A percentile compares a stretch with the other conserved stretches of the same genome.
Evolutionary conservation across 176 grass and related monocot genomes (phyloP).

Genomic region (Poa pratensis): DNA sequence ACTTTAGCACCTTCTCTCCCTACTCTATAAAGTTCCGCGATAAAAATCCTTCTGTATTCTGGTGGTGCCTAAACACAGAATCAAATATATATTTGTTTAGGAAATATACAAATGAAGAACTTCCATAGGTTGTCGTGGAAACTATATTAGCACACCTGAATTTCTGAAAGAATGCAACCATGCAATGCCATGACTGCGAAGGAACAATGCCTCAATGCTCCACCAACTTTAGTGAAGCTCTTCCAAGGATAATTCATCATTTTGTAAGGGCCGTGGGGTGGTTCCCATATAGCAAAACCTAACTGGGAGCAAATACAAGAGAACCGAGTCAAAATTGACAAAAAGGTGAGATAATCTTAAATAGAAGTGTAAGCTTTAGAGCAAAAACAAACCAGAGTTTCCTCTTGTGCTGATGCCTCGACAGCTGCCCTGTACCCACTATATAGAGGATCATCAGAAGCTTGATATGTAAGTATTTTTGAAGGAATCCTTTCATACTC

Average conservation of each 20-base stretch:
- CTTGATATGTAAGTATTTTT: constrained; percentile 95
- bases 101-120: not conserved
- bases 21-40: constrained; percentile 70
- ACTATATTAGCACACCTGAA: constrained; percentile 67
- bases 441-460: constrained; percentile 91
- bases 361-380: constrained; percentile 36
- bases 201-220: constrained; percentile 89
- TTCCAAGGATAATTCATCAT: constrained; percentile 88
- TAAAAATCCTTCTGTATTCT: constrained; percentile 79
- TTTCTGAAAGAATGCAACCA: constrained; percentile 98
- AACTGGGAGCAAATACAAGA: constrained; percentile 55
- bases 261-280: constrained; percentile 92
- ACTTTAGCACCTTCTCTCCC: constrained; percentile 81
- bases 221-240: constrained; percentile 80
- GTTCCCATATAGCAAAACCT: constrained; percentile 94
- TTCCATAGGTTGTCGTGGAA: constrained; percentile 4
- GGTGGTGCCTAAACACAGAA: constrained; percentile 71
- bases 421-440: constrained; percentile 89
- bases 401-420: constrained; percentile 78
- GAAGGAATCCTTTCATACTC: constrained; percentile 92
- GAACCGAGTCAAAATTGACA: constrained; percentile 30
- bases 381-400: constrained; percentile 68
- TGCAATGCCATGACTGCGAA: constrained; percentile 98
- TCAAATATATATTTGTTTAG: constrained; percentile 25
- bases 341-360: constrained; percentile 6